Evolutionary conservation across 345 rosid genomes (phyloP).

Genomic region (Psidium friedrichsthalianum): DNA sequence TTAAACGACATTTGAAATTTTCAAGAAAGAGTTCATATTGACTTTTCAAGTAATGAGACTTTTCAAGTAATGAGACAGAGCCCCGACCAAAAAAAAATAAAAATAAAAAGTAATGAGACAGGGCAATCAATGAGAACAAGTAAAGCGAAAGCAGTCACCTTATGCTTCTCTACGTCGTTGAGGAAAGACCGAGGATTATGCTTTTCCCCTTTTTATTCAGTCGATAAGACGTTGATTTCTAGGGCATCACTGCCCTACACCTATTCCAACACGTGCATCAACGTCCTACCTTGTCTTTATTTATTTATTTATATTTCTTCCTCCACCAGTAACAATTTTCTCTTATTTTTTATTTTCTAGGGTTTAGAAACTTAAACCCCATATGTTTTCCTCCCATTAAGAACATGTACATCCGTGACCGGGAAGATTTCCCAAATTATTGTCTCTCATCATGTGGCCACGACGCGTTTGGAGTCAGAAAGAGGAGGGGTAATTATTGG

Average conservation of each 20-base stretch:
- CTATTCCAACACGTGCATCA: background rate
- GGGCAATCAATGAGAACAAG: too few relatives aligned
- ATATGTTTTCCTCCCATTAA: background rate
- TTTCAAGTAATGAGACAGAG: too few relatives aligned
- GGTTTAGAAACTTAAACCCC: background rate
- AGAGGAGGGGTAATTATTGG: background rate
- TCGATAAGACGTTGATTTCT: background rate
- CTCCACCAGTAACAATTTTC: background rate
- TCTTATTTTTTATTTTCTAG: background rate
- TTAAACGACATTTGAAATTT: too few relatives aligned
- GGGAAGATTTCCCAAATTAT: background rate
- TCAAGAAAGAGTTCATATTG: background rate
- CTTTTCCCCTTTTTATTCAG: background rate
- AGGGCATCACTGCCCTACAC: background rate
- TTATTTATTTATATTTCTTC: background rate
- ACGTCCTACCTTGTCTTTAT: background rate
- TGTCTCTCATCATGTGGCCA: background rate
- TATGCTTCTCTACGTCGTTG: background rate
- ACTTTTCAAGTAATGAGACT: background rate
- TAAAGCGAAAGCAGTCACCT: background rate
- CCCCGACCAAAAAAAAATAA: too few relatives aligned
- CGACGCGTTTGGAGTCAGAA: background rate
- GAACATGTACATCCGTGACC: background rate
- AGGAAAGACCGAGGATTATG: background rate
- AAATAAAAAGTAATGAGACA: too few relatives aligned